Base-by-base conservation (phyloP, 495 filamentous ascomycete species). In the Podospora anserina region DNA sequence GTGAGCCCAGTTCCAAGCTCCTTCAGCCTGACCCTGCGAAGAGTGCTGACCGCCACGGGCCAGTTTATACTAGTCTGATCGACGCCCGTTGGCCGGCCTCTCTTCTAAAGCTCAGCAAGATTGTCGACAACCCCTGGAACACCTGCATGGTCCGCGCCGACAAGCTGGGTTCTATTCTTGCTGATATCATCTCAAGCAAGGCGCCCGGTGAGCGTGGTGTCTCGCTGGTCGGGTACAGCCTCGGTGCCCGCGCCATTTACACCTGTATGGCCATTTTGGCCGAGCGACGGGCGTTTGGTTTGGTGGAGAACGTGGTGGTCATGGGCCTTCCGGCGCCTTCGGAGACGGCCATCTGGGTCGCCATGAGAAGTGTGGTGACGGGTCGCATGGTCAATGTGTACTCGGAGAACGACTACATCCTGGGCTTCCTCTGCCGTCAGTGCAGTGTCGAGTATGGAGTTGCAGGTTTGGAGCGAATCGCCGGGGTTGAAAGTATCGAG, bases 91-190 rank as follows among this genome's bases (percentile, higher is more conserved):
- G 95, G 87, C 95, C 95, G 0, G 71, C 92, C 7, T 84, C 85
- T 49, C 79, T 99, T 5, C 75, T 97, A 65, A 93, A 96, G 76
- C 84, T 94, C 60, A 88, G 90, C 65, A 86, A 90, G 39, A 81
- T 97, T 27, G 86, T 97, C 34, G 95, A 97, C 72, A 97, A 96
- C 77, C 92, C 92, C 0, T 99, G 96, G 84, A 91, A 85, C 65
- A 84, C 95, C 39, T 92, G 89, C 11, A 94, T 91, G 76, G 82
- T 88, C 32, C 86, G 93, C 61, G 88, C 91, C 23, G 93, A 97
- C 72, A 98, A 97, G 79, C 90, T 92, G 0, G 95, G 95, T 0
- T 79, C 86, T 44, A 88, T 92, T 15, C 86, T 99, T 0, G 94
- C 94, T 4, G 94, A 99, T 75, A 89, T 92, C 16, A 79, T 99